Evolutionary conservation across 1,139 yeast species (phyloP).

Genomic region (Kodamaea ohmeri): DNA sequence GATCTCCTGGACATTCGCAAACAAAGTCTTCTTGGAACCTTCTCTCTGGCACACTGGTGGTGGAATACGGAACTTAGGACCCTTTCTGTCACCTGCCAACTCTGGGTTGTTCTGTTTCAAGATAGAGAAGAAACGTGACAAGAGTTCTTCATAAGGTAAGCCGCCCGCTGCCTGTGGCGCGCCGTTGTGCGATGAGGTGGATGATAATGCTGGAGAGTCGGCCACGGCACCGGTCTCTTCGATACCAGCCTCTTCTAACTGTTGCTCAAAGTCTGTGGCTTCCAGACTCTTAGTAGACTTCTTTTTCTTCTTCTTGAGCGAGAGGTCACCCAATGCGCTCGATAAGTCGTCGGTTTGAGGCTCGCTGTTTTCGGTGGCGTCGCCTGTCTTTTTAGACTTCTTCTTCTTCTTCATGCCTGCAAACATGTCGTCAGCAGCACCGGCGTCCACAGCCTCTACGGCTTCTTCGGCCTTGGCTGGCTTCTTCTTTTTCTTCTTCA

Average conservation of each 20-base stretch:
- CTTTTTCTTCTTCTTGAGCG: constrained; percentile 76
- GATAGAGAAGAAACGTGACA: constrained; percentile 80
- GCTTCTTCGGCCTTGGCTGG: constrained; percentile 41
- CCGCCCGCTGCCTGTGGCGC: constrained; percentile 46
- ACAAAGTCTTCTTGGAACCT: constrained; percentile 93
- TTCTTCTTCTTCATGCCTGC: constrained; percentile 55
- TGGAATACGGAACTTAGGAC: constrained; percentile 92
- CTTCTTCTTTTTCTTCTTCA: constrained; percentile 85
- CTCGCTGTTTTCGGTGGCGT: constrained; percentile 29
- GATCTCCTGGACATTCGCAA: constrained; percentile 93
- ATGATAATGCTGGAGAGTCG: constrained; percentile 14
- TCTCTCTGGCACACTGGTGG: constrained; percentile 97
- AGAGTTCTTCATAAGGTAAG: constrained; percentile 71
- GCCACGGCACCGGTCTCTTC: constrained; percentile 44
- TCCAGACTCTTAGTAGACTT: constrained; percentile 57
- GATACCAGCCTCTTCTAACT: constrained; percentile 87
- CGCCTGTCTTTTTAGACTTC: constrained; percentile 43
- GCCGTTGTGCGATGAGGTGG: constrained; percentile 9
- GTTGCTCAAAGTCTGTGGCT: constrained; percentile 81
- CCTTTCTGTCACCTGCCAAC: constrained; percentile 93
- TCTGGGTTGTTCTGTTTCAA: constrained; percentile 95
- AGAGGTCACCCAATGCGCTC: constrained; percentile 69
- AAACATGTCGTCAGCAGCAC: constrained; percentile 47
- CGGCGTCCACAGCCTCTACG: constrained; percentile 9
- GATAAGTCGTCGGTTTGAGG: constrained; percentile 51